A percentile compares a stretch with the other conserved stretches of the same genome.
phyloP scores from a whole-genome alignment of 2,329 filamentous ascomycete species.

The Myriosclerotinia curreyana region DNA sequence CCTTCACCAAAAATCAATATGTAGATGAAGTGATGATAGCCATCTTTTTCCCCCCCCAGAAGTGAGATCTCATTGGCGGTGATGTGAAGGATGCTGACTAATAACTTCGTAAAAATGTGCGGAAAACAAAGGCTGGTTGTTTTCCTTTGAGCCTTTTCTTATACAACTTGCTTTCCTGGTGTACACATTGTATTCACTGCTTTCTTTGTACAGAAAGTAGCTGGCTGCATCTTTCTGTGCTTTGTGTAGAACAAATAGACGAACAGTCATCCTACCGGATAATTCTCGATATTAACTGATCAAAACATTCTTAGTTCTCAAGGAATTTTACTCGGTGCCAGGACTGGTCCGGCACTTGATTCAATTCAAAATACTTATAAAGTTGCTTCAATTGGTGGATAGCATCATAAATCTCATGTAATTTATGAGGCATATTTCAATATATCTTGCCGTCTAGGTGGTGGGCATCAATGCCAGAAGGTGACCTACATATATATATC shows the following conservation, averaged over 20 bases:
- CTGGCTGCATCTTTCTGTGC: neutral
- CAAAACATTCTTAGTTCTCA: too few relatives aligned
- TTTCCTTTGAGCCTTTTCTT: neutral
- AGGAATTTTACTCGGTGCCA: neutral
- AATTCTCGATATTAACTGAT: neutral
- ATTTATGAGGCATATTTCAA: neutral
- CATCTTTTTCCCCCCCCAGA: neutral
- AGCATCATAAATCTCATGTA: neutral
- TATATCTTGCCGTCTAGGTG: neutral
- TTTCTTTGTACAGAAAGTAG: conserved; percentile 3
- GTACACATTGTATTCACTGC: neutral
- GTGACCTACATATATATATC: neutral
- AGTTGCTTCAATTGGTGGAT: too few relatives aligned
- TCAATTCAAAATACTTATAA: neutral
- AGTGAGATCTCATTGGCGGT: neutral
- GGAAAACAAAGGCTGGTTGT: neutral
- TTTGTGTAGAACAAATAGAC: neutral
- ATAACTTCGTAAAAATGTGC: neutral
- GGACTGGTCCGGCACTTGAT: too few relatives aligned
- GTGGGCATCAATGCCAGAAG: neutral
- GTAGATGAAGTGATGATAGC: too few relatives aligned
- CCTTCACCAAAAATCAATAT: too few relatives aligned
- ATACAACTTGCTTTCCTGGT: neutral
- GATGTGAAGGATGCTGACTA: neutral
- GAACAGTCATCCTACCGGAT: neutral